Percentiles rank a stretch among this genome's conserved stretches.
Conservation (phyloP, 2,329 filamentous ascomycete species). For the Colletotrichum lindemuthianum region DNA sequence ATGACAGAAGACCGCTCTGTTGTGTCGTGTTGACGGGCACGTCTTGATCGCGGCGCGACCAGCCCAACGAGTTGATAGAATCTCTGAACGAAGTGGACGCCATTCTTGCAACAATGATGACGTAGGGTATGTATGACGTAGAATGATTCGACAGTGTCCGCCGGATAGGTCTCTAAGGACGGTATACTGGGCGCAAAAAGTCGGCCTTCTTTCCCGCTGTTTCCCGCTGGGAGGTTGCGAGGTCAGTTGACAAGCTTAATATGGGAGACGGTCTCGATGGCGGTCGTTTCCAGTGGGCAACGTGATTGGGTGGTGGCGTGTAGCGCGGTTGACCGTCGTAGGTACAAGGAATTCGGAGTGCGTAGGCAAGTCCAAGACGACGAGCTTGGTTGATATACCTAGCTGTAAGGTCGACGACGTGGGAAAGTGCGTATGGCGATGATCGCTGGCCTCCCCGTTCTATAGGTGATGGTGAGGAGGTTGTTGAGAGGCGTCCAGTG, state of each 20-base stretch:
- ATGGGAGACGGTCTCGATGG: conserved; percentile 5
- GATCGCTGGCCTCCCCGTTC: conserved; percentile 26
- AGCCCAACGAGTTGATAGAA: conserved; percentile 93
- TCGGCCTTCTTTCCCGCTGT: neutral
- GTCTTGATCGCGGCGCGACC: conserved; percentile 86
- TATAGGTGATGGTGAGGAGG: conserved; percentile 3
- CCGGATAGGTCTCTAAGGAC: neutral
- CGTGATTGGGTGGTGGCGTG: conserved; percentile 20
- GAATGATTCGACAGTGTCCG: neutral
- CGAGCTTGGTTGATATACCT: conserved; percentile 27
- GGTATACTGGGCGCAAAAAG: conserved; percentile 2
- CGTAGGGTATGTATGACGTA: conserved; percentile 21
- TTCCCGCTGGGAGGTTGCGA: neutral
- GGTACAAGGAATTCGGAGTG: conserved; percentile 4
- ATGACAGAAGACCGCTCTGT: conserved; percentile 79
- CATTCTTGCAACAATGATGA: conserved; percentile 62
- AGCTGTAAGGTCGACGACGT: neutral
- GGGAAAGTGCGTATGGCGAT: conserved; percentile 12
- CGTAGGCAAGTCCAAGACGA: conserved; percentile 16
- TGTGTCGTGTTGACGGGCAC: conserved; percentile 78
- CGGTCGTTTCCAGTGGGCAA: conserved; percentile 2
- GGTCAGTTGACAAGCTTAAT: conserved; percentile 30
- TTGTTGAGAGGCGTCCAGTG: conserved; percentile 15
- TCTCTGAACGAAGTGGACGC: conserved; percentile 90
- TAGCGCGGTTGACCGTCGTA: conserved; percentile 25